These are phyloP conservation scores for Xanthoparmelia taractica DNA, from an alignment of 495 filamentous ascomycete species.

Conservation along the genomic window DNA sequence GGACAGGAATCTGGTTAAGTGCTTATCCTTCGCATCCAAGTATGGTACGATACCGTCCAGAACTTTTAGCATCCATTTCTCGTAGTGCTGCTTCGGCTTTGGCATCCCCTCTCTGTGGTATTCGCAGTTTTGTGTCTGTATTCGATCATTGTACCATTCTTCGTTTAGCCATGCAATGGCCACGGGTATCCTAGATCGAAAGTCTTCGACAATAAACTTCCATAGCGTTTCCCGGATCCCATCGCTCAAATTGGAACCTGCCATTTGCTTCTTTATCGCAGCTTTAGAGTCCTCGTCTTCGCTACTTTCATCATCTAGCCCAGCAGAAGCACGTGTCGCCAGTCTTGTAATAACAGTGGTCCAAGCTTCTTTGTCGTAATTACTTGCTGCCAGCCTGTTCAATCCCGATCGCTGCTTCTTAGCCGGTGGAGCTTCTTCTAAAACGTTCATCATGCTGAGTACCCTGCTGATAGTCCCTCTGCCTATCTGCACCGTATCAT, in stretches of 20 bases:
- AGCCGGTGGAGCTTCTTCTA: slow-evolving; percentile 53
- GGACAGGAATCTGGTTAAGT: slow-evolving; percentile 80
- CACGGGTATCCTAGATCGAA: slow-evolving; percentile 73
- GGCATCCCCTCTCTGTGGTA: slow-evolving; percentile 35
- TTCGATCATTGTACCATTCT: slow-evolving; percentile 92
- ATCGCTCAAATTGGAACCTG: slow-evolving; percentile 46
- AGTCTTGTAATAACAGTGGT: slow-evolving; percentile 76
- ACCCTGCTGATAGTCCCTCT: slow-evolving; percentile 64
- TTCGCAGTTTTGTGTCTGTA: slow-evolving; percentile 43
- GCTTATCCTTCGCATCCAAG: slow-evolving; percentile 77
- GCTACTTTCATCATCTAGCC: slow-evolving; percentile 47
- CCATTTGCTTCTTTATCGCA: slow-evolving; percentile 17
- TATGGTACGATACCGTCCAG: slow-evolving; percentile 84
- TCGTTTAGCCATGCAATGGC: slow-evolving; percentile 90
- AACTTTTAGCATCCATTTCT: slow-evolving; percentile 68
- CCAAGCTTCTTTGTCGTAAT: slow-evolving; percentile 85
- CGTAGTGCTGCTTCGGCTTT: slow-evolving; percentile 52
- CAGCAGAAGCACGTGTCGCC: slow-evolving; percentile 69
- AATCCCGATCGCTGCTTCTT: slow-evolving; percentile 53
- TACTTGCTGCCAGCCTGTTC: slow-evolving; percentile 74
- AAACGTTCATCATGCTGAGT: slow-evolving; percentile 63
- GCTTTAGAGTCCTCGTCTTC: slow-evolving; percentile 29
- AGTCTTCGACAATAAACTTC: slow-evolving; percentile 82
- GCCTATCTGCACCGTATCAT: slow-evolving; percentile 59
- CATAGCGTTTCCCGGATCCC: slow-evolving; percentile 72